These are phyloP conservation scores for Suhomyces panamericanus DNA, from an alignment of 1,139 yeast species.

Conservation along the genomic window DNA sequence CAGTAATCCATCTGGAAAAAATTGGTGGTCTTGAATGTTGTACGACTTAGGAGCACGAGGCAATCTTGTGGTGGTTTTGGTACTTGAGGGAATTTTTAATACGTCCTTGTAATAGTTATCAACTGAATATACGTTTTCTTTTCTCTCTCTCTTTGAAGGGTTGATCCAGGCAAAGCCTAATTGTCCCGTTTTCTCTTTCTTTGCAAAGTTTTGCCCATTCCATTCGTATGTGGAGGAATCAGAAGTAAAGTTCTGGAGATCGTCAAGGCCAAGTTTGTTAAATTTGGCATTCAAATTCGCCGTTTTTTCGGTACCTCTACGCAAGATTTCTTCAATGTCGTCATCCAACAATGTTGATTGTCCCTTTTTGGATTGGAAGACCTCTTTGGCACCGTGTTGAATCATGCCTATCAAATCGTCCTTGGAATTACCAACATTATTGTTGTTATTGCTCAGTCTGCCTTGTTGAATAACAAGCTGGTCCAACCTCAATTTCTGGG, in stretches of 20 bases:
- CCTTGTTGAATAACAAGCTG: constrained; percentile 97
- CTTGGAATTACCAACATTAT: constrained; percentile 58
- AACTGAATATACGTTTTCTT: constrained; percentile 82
- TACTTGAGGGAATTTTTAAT: constrained; percentile 37
- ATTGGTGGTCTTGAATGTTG: constrained; percentile 83
- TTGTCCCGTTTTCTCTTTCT: constrained; percentile 48
- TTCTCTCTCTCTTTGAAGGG: constrained; percentile 87
- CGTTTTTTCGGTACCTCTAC: constrained; percentile 80
- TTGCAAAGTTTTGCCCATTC: constrained; percentile 94
- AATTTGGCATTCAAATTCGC: constrained; percentile 64
- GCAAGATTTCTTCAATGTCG: constrained; percentile 78
- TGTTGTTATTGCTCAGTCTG: constrained; percentile 49
- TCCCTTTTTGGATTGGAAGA: constrained; percentile 54
- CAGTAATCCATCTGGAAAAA: constrained; percentile 66
- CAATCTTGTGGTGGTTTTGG: constrained; percentile 19
- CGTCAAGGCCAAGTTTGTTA: constrained; percentile 84
- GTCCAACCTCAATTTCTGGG: constrained; percentile 75
- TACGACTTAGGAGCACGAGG: constrained; percentile 75
- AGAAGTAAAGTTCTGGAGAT: constrained; percentile 82
- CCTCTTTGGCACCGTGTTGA: constrained; percentile 93
- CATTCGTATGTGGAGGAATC: constrained; percentile 93
- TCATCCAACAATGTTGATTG: constrained; percentile 50
- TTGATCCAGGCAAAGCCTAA: constrained; percentile 71
- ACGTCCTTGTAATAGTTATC: constrained; percentile 89
- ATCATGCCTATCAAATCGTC: constrained; percentile 93